Evolutionary conservation across 441 rosid genomes (phyloP), one percentile per base, ranked within the genome.

Genomic region (Cnidoscolus chayamansa): DNA sequence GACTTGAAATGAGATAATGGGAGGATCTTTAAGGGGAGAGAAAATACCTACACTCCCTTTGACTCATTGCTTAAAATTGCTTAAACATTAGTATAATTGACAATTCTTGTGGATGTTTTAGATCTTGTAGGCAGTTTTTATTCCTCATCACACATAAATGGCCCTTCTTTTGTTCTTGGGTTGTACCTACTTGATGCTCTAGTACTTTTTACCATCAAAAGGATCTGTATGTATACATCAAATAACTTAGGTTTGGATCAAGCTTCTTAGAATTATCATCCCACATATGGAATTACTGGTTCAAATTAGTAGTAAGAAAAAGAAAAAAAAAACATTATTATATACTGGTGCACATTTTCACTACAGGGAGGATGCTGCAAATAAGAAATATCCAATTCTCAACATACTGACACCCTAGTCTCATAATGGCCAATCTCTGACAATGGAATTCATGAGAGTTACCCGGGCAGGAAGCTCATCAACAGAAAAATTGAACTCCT

Each of bases 401-500:
- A 45, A 35, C 25, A 45, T 45, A 47, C 48, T 19, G 35, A 69
- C 20, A 57, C 30, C n/a, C 2, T 17, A 59, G 31, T 70, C 43
- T 40, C 37, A 20, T 30, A 8, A 58, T 56, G 16, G 50, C 40
- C 15, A 12, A 10, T 48, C 61, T 53, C 67, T 32, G 70, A 76
- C 3, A 56, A 66, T 30, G n/a, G 31, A 47, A 75, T 58, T 65
- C 73, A 68, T 3, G 58, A 76, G 31, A 51, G 63, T 67, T 85
- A 93, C 99, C 98, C 93, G 83, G 63, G 80, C 93, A 82, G 98
- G 98, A 78, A 95, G 97, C 84, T 91, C 89, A 65, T 93, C 97
- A 57, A 84, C 90, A 60, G 92, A 86, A 79, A 95, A 93, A 80
- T 93, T 88, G 80, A 95, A 93, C 87, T 95, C 97, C 83, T 95